Evolutionary conservation across 176 grass and related monocot genomes (phyloP).

Genomic region (Rhynchospora tenuis): DNA sequence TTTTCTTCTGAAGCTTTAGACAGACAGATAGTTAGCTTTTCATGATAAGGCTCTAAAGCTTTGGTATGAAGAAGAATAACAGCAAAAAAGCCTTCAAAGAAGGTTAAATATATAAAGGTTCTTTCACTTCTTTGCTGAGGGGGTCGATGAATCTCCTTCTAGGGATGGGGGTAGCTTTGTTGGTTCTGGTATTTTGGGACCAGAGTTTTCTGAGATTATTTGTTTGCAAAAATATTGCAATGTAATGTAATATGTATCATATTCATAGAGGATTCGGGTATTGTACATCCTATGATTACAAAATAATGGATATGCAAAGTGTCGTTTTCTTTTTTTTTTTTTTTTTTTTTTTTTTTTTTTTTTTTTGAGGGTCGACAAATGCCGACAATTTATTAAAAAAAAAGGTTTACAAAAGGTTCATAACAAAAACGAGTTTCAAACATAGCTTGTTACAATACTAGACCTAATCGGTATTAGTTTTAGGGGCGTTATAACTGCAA

Average conservation of each 20-base stretch:
- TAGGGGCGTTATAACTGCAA: too few species aligned
- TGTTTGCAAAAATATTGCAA: neutral
- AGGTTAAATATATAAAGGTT: neutral
- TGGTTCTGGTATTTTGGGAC: neutral
- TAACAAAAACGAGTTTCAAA: too few species aligned
- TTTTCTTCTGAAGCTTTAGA: neutral
- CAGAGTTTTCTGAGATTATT: neutral
- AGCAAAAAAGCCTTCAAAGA: neutral
- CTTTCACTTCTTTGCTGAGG: slow-evolving; percentile 2
- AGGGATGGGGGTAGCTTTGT: neutral
- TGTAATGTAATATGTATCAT: neutral
- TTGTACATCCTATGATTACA: neutral
- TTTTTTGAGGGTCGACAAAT: neutral
- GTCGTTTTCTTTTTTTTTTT: too few species aligned
- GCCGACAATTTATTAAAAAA: too few species aligned
- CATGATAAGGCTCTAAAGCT: neutral
- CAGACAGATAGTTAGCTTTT: neutral
- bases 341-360: too few species aligned
- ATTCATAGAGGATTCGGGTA: neutral
- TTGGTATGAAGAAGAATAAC: neutral
- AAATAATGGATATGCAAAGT: neutral
- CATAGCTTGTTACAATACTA: too few species aligned
- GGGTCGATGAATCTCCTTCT: neutral
- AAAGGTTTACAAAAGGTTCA: too few species aligned
- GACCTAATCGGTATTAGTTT: too few species aligned